Base-by-base conservation (phyloP, 2,329 filamentous ascomycete genomes). In the Penicillium sp. region DNA sequence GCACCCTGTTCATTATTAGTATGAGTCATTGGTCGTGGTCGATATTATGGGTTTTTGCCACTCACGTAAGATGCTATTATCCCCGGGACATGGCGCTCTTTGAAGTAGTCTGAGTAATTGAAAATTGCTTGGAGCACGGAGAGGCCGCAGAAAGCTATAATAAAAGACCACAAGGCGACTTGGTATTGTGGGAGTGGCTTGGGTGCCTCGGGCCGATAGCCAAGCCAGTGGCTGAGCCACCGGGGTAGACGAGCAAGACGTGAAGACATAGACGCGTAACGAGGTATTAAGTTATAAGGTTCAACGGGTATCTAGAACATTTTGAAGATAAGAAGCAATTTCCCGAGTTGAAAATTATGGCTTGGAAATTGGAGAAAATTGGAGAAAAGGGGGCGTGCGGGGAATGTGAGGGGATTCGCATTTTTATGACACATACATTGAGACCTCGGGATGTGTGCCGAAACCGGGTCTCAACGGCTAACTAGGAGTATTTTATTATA, bases 141-240 rank as follows among this genome's bases (percentile, higher is more conserved):
- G 3, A 68, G 62, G 32, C 65, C 65, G 18, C 64, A 65, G 45
- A 68, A 68, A 9, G 65, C 59, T 3, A 61, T 50, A 10, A 68
- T 58, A 29, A 68, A 67, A 13, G 66, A 68, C 65, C 65, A 68
- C n/a, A 57, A 48, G 31, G 63, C 64, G 40, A 64, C 27, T 47
- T 59, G 49, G 45, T 65, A 67, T 51, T 40, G 45, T 22, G 58
- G 55, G 7, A 67, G 57, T n/a, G 66, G 65, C 43, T 60, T 61
- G 5, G 60, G 58, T n/a, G 61, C 21, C 13, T 58, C 59, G 18
- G 63, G 27, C 2, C 65, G 66, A 46, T 67, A 66, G 55, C 66
- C 66, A 11, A 68, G 57, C 66, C 66, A 68, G 58, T 65, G 65
- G 42, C 64, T 67, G 14, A 67, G 51, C 63, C 64, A 64, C 38